Percentiles rank a stretch among this genome's conserved stretches.
Evolutionary conservation across 805 yeast species (phyloP).

Genomic region (Huiozyma sinensis): DNA sequence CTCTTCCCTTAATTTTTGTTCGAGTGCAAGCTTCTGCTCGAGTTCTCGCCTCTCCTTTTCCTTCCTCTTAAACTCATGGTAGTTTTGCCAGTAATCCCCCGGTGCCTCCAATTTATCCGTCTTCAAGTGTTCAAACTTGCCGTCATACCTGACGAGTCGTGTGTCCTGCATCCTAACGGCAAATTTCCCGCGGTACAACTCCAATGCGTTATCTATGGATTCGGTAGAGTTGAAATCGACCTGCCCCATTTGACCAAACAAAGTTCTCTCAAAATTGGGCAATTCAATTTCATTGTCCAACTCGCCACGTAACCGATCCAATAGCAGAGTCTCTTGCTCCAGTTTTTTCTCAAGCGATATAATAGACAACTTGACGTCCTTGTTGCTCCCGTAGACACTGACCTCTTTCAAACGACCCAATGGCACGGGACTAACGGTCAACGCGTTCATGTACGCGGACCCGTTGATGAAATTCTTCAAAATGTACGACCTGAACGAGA

Average conservation of each 20-base stretch:
- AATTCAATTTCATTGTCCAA: not conserved
- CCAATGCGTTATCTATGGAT: conserved; percentile 4
- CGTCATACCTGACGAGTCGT: conserved; percentile 10
- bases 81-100: conserved; percentile 21
- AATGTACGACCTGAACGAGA: conserved; percentile 21
- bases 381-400: not conserved
- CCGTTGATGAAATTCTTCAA: conserved; percentile 17
- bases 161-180: conserved; percentile 11
- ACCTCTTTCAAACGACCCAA: conserved; percentile 15
- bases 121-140: conserved; percentile 12
- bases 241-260: not conserved
- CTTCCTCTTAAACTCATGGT: conserved; percentile 7
- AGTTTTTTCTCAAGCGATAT: conserved; percentile 1
- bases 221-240: conserved; percentile 1
- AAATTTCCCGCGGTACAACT: conserved; percentile 7
- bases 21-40: conserved; percentile 2
- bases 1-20: conserved; percentile 9
- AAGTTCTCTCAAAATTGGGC: not conserved
- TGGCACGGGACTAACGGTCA: conserved; percentile 18
- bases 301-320: not conserved
- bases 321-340: not conserved
- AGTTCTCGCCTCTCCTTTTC: conserved; percentile 4
- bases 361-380: not conserved
- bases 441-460: conserved; percentile 14
- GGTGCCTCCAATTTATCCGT: conserved; percentile 19